A percentile compares a stretch with the other conserved stretches of the same genome.
These are phyloP conservation scores for Chalciporus sp. DNA, from an alignment of 1,284 basidiomycete species.

Conservation along the genomic window DNA sequence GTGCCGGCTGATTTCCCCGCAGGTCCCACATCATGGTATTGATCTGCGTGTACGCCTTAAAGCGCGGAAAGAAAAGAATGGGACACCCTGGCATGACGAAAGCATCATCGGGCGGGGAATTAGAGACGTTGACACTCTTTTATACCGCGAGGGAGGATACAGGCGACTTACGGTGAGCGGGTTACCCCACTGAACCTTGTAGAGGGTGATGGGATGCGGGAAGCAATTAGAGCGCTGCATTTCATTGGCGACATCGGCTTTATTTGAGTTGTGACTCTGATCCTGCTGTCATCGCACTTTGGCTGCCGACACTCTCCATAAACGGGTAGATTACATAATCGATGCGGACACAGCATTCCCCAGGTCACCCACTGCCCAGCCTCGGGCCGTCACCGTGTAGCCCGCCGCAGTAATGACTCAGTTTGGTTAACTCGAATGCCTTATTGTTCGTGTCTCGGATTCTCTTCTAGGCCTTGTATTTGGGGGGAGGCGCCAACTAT, in stretches of 20 bases:
- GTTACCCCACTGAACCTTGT: slow-evolving; percentile 27
- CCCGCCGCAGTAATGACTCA: slow-evolving; percentile 13
- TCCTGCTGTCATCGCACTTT: slow-evolving; percentile 8
- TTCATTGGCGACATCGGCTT: slow-evolving; percentile 26
- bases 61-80: slow-evolving; percentile 35
- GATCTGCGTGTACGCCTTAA: slow-evolving; percentile 36
- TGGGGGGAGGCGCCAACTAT: no score
- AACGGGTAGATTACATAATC: slow-evolving; percentile 14
- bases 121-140: slow-evolving; percentile 13
- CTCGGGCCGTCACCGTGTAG: no score
- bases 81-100: slow-evolving; percentile 34
- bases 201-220: slow-evolving; percentile 18
- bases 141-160: slow-evolving; percentile 24
- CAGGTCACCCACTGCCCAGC: no score
- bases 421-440: no score
- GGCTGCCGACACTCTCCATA: slow-evolving; percentile 15
- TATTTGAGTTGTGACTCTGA: slow-evolving; percentile 32
- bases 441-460: no score
- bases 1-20: slow-evolving; percentile 18
- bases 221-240: slow-evolving; percentile 23
- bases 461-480: no score
- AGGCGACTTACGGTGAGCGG: slow-evolving; percentile 22
- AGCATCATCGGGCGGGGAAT: slow-evolving; percentile 12
- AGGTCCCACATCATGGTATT: slow-evolving; percentile 34
- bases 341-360: no score